These are phyloP conservation scores for Nakazawaea ishiwadae DNA, from an alignment of 805 yeast species.

Conservation along the genomic window DNA sequence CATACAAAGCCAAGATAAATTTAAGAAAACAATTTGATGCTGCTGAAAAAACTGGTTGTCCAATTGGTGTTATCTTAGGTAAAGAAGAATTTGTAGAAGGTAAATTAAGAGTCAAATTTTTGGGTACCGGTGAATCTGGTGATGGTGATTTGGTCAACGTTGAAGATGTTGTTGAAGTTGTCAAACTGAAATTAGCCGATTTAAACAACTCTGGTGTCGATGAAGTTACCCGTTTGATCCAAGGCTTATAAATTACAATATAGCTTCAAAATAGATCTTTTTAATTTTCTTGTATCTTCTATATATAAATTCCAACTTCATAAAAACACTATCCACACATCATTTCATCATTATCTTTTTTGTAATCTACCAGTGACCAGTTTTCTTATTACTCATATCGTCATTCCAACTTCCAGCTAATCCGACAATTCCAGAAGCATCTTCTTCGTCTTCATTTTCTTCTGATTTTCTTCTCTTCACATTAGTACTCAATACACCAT, in stretches of 20 bases:
- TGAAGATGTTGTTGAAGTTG: conserved; percentile 52
- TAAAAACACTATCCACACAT: background rate
- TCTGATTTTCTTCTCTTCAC: background rate
- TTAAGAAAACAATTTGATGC: conserved; percentile 96
- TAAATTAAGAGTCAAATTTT: conserved; percentile 75
- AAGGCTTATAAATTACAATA: conserved; percentile 40
- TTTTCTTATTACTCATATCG: conserved; percentile 19
- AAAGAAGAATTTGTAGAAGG: conserved; percentile 89
- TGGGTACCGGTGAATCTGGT: conserved; percentile 84
- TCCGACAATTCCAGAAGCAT: conserved; percentile 17
- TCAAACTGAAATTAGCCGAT: conserved; percentile 31
- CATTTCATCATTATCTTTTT: background rate
- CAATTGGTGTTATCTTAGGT: conserved; percentile 88
- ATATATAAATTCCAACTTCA: background rate
- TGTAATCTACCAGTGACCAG: conserved; percentile 25
- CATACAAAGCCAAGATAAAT: conserved; percentile 91
- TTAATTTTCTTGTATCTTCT: too few relatives aligned
- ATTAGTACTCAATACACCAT: conserved; percentile 30
- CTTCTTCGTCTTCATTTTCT: background rate
- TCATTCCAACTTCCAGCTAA: conserved; percentile 27
- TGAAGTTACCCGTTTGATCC: conserved; percentile 59
- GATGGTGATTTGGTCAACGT: conserved; percentile 77
- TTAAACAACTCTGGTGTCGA: conserved; percentile 51
- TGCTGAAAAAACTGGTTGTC: conserved; percentile 91
- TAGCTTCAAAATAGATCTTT: background rate